Conservation (phyloP, 805 yeast species). For the Vanderwaltozyma verrucispora region DNA sequence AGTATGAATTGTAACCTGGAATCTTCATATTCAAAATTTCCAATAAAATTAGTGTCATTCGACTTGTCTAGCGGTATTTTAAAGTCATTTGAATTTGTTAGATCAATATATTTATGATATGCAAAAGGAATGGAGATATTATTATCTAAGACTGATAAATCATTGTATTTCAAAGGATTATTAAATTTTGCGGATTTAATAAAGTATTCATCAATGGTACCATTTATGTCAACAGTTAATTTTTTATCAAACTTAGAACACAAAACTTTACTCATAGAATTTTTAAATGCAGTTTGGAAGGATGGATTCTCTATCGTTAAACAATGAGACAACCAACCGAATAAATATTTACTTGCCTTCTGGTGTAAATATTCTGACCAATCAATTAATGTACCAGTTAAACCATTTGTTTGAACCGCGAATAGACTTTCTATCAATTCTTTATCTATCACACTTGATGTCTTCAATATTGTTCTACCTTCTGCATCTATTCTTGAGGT, state of each 20-base stretch:
- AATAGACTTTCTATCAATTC: conserved; percentile 28
- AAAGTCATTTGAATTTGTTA: not conserved
- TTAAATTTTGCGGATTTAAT: conserved; percentile 8
- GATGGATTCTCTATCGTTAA: conserved; percentile 28
- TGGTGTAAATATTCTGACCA: conserved; percentile 43
- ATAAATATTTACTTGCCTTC: conserved; percentile 33
- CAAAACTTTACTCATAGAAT: conserved; percentile 36
- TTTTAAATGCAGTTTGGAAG: conserved; percentile 33
- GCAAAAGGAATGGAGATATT: conserved; percentile 28
- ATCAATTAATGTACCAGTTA: conserved; percentile 45
- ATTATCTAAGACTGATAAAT: conserved; percentile 28
- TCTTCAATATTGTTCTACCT: conserved; percentile 42
- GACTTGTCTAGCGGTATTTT: not conserved
- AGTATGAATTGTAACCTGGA: conserved; percentile 51
- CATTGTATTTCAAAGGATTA: conserved; percentile 17
- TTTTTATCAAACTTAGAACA: conserved; percentile 19
- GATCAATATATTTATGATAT: conserved; percentile 20
- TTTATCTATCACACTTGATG: conserved; percentile 21
- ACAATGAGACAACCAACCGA: conserved; percentile 43
- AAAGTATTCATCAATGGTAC: conserved; percentile 17
- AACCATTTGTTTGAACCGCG: conserved; percentile 36
- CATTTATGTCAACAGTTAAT: conserved; percentile 15
- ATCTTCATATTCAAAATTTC: conserved; percentile 11
- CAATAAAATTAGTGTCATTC: not conserved
- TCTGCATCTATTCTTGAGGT: conserved; percentile 37